Conservation (phyloP, 352 stramenopile genomes). For the Phytopythium delawarense region DNA sequence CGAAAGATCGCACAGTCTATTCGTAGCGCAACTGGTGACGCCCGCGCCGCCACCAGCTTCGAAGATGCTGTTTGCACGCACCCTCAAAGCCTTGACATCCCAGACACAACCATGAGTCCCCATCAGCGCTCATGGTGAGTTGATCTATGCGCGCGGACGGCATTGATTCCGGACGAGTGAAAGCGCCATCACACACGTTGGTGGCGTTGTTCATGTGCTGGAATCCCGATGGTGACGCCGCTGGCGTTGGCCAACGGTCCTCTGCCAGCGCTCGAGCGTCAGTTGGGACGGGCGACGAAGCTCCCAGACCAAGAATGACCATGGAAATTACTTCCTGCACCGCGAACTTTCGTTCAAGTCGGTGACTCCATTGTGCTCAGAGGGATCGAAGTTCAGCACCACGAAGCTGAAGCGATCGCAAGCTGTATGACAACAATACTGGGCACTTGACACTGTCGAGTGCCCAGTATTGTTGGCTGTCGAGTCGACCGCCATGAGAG, state of each 20-base stretch:
- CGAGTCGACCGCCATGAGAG: too few relatives aligned
- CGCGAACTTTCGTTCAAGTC: too few relatives aligned
- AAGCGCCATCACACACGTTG: too few relatives aligned
- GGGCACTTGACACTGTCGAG: not conserved
- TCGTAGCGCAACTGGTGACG: not conserved
- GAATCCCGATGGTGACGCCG: not conserved
- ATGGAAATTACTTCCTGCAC: not conserved
- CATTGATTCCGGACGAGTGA: too few relatives aligned
- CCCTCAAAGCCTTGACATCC: not conserved
- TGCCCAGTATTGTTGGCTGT: not conserved
- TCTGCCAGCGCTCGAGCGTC: not conserved
- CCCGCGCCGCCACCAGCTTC: not conserved
- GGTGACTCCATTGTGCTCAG: not conserved
- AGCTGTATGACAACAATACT: not conserved
- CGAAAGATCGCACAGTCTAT: constrained; percentile 2
- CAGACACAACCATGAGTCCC: not conserved
- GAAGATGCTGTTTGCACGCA: not conserved
- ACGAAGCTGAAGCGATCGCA: not conserved
- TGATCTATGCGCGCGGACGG: too few relatives aligned
- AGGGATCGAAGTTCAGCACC: not conserved
- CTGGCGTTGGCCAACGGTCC: not conserved
- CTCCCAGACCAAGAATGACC: not conserved
- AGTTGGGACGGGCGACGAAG: not conserved
- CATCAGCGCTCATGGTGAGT: too few relatives aligned
- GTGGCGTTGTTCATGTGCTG: not conserved